These are phyloP conservation scores for Fonsecaea pugnacius DNA, from an alignment of 2,329 filamentous ascomycete genomes.

Conservation along the genomic window DNA sequence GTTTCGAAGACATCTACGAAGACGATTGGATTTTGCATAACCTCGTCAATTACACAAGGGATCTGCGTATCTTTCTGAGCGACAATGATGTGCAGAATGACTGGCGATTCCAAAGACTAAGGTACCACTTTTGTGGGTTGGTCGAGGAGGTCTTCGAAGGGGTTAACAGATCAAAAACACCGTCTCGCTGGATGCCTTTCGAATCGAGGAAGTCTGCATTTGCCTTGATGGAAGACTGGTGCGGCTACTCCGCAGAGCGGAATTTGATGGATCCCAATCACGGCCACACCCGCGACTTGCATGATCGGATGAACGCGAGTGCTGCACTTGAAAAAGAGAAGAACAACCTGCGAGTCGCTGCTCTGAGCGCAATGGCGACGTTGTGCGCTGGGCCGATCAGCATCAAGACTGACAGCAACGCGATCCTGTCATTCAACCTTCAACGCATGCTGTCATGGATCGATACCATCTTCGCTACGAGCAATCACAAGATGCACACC, in stretches of 20 bases:
- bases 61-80: slow-evolving; percentile 91
- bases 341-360: slow-evolving; percentile 84
- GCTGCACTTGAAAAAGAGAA: slow-evolving; percentile 98
- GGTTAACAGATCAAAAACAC: slow-evolving; percentile 81
- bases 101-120: slow-evolving; percentile 88
- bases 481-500: slow-evolving; percentile 86
- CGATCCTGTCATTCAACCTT: slow-evolving; percentile 88
- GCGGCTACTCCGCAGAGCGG: slow-evolving; percentile 91
- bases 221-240: slow-evolving; percentile 98
- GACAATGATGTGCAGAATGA: slow-evolving; percentile 94
- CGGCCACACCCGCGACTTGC: slow-evolving; percentile 46
- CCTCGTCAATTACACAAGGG: slow-evolving; percentile 85
- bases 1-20: slow-evolving; percentile 74
- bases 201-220: slow-evolving; percentile 95
- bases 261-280: slow-evolving; percentile 79
- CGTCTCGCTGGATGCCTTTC: slow-evolving; percentile 94
- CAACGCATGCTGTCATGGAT: slow-evolving; percentile 94
- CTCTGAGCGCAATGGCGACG: slow-evolving; percentile 92
- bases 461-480: slow-evolving; percentile 88
- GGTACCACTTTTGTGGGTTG: slow-evolving; percentile 90
- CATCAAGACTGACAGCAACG: slow-evolving; percentile 84
- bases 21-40: slow-evolving; percentile 92
- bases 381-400: slow-evolving; percentile 80
- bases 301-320: slow-evolving; percentile 76
- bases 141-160: slow-evolving; percentile 92